A percentile compares a stretch with the other conserved stretches of the same genome.
Conservation (phyloP, 495 filamentous ascomycete species). For the Penicillium coprophilum region DNA sequence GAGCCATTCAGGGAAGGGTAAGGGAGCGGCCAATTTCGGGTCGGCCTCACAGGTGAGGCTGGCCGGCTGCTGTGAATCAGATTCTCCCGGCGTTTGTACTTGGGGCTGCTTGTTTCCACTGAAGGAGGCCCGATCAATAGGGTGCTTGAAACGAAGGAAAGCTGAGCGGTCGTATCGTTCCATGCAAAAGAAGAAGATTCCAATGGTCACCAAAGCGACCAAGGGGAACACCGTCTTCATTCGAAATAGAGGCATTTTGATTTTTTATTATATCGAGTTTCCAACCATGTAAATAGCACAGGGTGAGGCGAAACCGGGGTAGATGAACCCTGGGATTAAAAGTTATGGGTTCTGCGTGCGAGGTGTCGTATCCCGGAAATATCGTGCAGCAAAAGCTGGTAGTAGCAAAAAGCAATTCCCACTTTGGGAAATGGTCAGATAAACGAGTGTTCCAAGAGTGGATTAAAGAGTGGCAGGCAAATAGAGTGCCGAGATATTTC, state of each 20-base stretch:
- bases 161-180: conserved; percentile 47
- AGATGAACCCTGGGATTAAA: conserved; percentile 7
- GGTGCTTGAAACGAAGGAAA: conserved; percentile 43
- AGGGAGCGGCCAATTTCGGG: conserved; percentile 37
- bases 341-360: conserved; percentile 16
- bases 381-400: conserved; percentile 17
- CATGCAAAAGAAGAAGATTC: conserved; percentile 48
- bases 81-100: conserved; percentile 24
- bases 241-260: conserved; percentile 48
- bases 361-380: conserved; percentile 18
- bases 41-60: conserved; percentile 38
- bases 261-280: conserved; percentile 27
- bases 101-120: conserved; percentile 15
- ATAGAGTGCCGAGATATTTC: conserved; percentile 25
- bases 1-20: conserved; percentile 48
- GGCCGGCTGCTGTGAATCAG: conserved; percentile 15
- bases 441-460: conserved; percentile 11
- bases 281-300: conserved; percentile 40
- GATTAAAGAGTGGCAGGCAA: conserved; percentile 32
- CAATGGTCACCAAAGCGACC: conserved; percentile 45
- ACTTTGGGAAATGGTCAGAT: conserved; percentile 5
- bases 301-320: conserved; percentile 4
- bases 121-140: conserved; percentile 32
- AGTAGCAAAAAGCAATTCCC: conserved; percentile 4
- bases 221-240: conserved; percentile 48